A percentile compares a stretch with the other conserved stretches of the same genome.
Conservation (phyloP, 2,329 filamentous ascomycete species). For the Westerdykella ornata region DNA sequence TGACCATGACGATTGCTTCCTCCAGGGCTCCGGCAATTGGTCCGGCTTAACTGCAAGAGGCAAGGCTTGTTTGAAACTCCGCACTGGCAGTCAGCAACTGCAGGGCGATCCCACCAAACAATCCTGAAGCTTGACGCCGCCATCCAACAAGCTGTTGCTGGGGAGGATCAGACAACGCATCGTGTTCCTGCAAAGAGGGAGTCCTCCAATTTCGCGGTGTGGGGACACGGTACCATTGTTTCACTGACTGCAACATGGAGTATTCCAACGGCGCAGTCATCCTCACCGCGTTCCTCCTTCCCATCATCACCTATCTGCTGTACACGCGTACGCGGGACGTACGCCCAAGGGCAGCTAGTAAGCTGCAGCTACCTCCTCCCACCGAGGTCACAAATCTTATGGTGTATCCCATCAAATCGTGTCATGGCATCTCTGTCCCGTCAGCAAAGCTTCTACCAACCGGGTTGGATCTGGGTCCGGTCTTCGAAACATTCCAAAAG, state of each 20-base stretch:
- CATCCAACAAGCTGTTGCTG: no score
- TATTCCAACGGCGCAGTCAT: conserved; percentile 18
- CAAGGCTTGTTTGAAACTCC: no score
- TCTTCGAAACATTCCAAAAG: neutral
- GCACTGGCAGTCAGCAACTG: no score
- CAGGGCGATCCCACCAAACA: no score
- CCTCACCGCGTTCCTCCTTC: conserved; percentile 24
- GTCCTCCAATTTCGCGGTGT: neutral
- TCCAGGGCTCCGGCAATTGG: no score
- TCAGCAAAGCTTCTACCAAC: conserved; percentile 48
- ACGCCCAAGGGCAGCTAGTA: conserved; percentile 7
- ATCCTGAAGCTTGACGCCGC: no score
- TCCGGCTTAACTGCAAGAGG: no score
- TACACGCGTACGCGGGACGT: conserved; percentile 8
- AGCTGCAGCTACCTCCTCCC: conserved; percentile 28
- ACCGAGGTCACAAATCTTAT: conserved; percentile 46
- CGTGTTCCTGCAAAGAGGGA: no score
- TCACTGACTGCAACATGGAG: conserved; percentile 15
- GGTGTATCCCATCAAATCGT: conserved; percentile 62
- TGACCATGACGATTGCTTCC: no score
- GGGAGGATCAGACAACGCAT: no score
- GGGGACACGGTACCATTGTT: neutral
- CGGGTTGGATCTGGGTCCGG: conserved; percentile 48
- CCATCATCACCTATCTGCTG: conserved; percentile 27
- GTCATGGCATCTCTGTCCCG: conserved; percentile 53